Evolutionary conservation across 768 basidiomycete species (phyloP).

Genomic region (Xerocomellus intermedius): DNA sequence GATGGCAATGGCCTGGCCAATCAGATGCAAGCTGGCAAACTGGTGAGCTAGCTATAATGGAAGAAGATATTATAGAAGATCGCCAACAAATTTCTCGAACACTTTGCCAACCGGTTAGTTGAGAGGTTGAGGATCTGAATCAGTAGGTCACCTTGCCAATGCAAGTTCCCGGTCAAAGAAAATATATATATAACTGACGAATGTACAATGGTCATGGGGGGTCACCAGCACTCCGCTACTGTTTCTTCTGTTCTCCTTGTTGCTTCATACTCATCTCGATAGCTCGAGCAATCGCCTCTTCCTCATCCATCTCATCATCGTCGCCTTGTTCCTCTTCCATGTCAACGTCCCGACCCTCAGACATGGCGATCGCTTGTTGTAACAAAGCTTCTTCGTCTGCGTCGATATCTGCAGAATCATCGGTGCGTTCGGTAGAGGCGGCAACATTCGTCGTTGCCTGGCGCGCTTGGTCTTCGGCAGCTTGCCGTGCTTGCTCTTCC

Average conservation of each 20-base stretch:
- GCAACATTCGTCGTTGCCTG: conserved; percentile 28
- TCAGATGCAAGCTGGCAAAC: too few species aligned
- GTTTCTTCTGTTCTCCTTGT: conserved; percentile 42
- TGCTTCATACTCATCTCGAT: conserved; percentile 92
- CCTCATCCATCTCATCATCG: conserved; percentile 77
- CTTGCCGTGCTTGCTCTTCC: conserved; percentile 83
- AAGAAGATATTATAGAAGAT: too few species aligned
- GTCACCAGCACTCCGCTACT: conserved; percentile 13
- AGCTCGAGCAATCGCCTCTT: conserved; percentile 86
- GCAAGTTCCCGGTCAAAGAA: not conserved
- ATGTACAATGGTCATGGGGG: conserved; percentile 1
- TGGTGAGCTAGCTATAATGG: too few species aligned
- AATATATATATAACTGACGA: not conserved
- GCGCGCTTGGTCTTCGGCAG: conserved; percentile 40
- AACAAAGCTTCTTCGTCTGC: conserved; percentile 80
- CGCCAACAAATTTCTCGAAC: not conserved
- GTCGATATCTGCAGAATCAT: conserved; percentile 46
- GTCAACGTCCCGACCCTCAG: conserved; percentile 54
- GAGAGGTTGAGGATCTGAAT: not conserved
- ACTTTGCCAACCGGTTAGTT: too few species aligned
- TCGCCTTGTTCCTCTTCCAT: conserved; percentile 49
- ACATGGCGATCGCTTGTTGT: conserved; percentile 74
- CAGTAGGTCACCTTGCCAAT: not conserved
- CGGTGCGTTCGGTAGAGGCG: conserved; percentile 21
- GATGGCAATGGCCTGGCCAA: too few species aligned